phyloP scores from a whole-genome alignment of 78 protist species.

The Emiliania huxleyi region DNA sequence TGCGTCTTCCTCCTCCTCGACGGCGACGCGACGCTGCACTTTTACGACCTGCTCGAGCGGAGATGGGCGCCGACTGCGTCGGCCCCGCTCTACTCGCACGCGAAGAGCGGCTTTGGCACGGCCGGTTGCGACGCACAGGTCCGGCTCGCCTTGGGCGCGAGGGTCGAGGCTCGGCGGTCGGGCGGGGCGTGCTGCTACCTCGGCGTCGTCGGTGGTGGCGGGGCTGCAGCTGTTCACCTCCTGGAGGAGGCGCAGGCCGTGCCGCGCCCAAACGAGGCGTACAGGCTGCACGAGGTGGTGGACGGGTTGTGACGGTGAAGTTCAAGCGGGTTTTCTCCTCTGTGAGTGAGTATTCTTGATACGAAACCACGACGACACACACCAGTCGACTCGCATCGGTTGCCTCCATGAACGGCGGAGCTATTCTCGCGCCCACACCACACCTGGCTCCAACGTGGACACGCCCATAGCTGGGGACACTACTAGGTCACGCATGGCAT shows the following conservation, averaged over 20 bases:
- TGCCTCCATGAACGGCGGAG: too few relatives aligned
- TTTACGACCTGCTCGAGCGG: background rate
- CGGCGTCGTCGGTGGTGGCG: background rate
- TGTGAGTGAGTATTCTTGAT: too few relatives aligned
- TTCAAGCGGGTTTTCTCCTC: too few relatives aligned
- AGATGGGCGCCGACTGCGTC: background rate
- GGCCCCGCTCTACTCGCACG: background rate
- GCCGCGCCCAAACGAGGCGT: background rate
- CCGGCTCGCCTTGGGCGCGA: background rate
- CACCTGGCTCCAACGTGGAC: too few relatives aligned
- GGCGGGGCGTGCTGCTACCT: background rate
- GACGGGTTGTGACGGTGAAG: background rate
- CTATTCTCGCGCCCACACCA: too few relatives aligned
- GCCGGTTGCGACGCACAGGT: background rate
- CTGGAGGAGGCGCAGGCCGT: background rate
- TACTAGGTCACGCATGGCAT: too few relatives aligned
- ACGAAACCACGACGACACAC: too few relatives aligned
- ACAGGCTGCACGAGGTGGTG: background rate
- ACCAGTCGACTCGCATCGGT: too few relatives aligned
- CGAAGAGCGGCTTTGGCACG: background rate
- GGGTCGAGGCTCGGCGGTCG: background rate
- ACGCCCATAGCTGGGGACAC: too few relatives aligned
- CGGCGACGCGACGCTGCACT: background rate
- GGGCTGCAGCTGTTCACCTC: background rate
- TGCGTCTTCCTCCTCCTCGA: background rate